Evolutionary conservation across 495 filamentous ascomycete genomes (phyloP).

Genomic region (Trichoderma asperelloides): DNA sequence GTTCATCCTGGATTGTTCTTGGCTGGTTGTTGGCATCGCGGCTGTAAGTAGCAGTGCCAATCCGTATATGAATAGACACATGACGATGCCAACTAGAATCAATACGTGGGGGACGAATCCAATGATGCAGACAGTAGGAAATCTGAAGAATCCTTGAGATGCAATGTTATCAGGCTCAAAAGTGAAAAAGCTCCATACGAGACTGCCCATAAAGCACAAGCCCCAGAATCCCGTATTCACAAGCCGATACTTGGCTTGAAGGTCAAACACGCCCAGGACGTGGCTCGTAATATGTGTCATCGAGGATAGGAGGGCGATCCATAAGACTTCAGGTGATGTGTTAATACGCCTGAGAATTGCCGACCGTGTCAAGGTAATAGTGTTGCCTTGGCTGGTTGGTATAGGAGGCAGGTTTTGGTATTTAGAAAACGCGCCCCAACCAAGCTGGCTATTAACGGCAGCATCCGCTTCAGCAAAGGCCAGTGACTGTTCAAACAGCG

Average conservation of each 20-base stretch:
- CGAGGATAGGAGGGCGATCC: slow-evolving; percentile 78
- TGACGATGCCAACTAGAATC: slow-evolving; percentile 65
- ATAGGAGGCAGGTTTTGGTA: slow-evolving; percentile 25
- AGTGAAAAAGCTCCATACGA: slow-evolving; percentile 59
- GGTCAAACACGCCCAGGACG: slow-evolving; percentile 64
- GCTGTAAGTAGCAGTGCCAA: slow-evolving; percentile 70
- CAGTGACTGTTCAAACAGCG: slow-evolving; percentile 89
- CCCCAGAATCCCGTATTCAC: slow-evolving; percentile 85
- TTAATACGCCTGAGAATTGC: slow-evolving; percentile 58
- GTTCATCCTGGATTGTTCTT: slow-evolving; percentile 22
- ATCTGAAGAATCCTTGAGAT: slow-evolving; percentile 52
- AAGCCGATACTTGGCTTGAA: slow-evolving; percentile 69
- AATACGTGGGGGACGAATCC: slow-evolving; percentile 90
- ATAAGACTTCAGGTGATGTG: slow-evolving; percentile 78
- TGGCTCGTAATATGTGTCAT: slow-evolving; percentile 86
- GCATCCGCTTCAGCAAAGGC: slow-evolving; percentile 95
- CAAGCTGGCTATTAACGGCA: slow-evolving; percentile 65
- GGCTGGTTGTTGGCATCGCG: slow-evolving; percentile 43
- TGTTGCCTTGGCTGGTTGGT: slow-evolving; percentile 28
- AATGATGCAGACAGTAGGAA: slow-evolving; percentile 89
- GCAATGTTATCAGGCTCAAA: slow-evolving; percentile 45
- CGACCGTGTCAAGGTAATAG: slow-evolving; percentile 41
- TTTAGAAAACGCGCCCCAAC: slow-evolving; percentile 51
- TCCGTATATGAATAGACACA: slow-evolving; percentile 65
- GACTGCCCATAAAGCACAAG: slow-evolving; percentile 72